A percentile compares a stretch with the other conserved stretches of the same genome.
These are phyloP conservation scores for Melampsora larici-populina DNA, from an alignment of 1,284 basidiomycete species.

Conservation along the genomic window DNA sequence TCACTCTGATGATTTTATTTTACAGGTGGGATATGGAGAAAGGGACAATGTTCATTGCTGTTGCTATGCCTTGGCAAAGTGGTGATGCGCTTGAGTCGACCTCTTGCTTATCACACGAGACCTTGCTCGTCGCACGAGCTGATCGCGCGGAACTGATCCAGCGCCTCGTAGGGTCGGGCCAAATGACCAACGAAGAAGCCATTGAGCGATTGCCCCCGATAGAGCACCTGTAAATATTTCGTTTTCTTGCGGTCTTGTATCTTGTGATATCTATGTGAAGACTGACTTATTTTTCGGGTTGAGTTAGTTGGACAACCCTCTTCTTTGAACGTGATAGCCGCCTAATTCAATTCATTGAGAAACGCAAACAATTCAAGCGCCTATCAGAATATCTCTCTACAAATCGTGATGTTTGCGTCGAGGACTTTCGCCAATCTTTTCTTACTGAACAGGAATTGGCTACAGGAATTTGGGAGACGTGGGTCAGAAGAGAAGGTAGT, in stretches of 20 bases:
- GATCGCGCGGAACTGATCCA: constrained; percentile 23
- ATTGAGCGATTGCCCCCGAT: constrained; percentile 30
- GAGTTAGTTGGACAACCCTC: constrained; percentile 34
- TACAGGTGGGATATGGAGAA: constrained; percentile 38
- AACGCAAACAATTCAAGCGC: constrained; percentile 37
- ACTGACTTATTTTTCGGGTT: neutral
- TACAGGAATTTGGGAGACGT: constrained; percentile 13
- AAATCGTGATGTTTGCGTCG: constrained; percentile 27
- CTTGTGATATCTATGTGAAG: neutral
- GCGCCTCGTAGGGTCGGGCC: constrained; percentile 10
- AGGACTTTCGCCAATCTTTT: constrained; percentile 20
- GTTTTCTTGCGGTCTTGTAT: neutral
- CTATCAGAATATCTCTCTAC: constrained; percentile 25
- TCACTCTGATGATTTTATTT: neutral
- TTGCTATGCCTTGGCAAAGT: constrained; percentile 43
- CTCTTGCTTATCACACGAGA: constrained; percentile 23
- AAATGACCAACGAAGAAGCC: constrained; percentile 16
- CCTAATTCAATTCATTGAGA: constrained; percentile 38
- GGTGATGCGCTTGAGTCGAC: constrained; percentile 36
- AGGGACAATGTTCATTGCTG: constrained; percentile 32
- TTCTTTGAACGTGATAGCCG: constrained; percentile 35
- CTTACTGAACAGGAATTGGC: constrained; percentile 14
- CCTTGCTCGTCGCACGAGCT: constrained; percentile 11
- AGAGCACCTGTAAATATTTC: constrained; percentile 31
- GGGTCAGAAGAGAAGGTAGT: constrained; percentile 33